Percentiles rank a stretch among this genome's conserved stretches.
These are phyloP conservation scores for Penicillium olsonii DNA, from an alignment of 2,329 filamentous ascomycete genomes.

Conservation along the genomic window DNA sequence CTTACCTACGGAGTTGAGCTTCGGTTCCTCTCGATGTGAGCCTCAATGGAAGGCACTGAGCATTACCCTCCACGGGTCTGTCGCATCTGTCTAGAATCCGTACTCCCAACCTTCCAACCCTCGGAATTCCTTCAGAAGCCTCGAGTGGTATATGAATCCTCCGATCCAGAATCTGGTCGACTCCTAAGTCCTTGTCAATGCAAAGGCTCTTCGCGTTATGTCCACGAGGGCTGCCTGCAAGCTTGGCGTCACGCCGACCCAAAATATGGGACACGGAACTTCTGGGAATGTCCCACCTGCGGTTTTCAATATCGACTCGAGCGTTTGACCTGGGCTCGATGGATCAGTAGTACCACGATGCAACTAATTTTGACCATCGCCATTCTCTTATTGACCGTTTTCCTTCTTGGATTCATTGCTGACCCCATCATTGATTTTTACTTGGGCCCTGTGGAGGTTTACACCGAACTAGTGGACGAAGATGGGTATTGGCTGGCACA, in stretches of 20 bases:
- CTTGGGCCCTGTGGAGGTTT: constrained; percentile 71
- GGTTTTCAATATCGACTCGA: constrained; percentile 78
- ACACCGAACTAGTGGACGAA: constrained; percentile 47
- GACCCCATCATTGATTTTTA: constrained; percentile 91
- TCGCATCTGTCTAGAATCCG: constrained; percentile 82
- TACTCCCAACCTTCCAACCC: constrained; percentile 61
- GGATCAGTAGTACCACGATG: constrained; percentile 65
- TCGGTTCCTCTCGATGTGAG: constrained; percentile 8
- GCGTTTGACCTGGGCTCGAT: constrained; percentile 72
- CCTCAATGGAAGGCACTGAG: constrained; percentile 29
- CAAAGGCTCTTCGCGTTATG: constrained; percentile 89
- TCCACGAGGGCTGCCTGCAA: constrained; percentile 87
- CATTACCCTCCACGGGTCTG: constrained; percentile 75
- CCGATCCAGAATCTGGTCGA: constrained; percentile 71
- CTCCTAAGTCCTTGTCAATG: constrained; percentile 89
- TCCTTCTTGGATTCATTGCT: constrained; percentile 84
- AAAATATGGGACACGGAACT: constrained; percentile 64
- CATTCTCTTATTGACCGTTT: constrained; percentile 73
- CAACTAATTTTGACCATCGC: constrained; percentile 70
- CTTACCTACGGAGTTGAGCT: constrained; percentile 1
- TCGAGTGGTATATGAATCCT: constrained; percentile 70
- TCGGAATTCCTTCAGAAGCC: constrained; percentile 60
- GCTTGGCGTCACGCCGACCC: constrained; percentile 78
- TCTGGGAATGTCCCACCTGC: constrained; percentile 86
- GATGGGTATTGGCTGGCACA: constrained; percentile 74